A percentile compares a stretch with the other conserved stretches of the same genome.
These are phyloP conservation scores for Neurospora tetrasperma DNA, from an alignment of 495 filamentous ascomycete genomes.

Conservation along the genomic window DNA sequence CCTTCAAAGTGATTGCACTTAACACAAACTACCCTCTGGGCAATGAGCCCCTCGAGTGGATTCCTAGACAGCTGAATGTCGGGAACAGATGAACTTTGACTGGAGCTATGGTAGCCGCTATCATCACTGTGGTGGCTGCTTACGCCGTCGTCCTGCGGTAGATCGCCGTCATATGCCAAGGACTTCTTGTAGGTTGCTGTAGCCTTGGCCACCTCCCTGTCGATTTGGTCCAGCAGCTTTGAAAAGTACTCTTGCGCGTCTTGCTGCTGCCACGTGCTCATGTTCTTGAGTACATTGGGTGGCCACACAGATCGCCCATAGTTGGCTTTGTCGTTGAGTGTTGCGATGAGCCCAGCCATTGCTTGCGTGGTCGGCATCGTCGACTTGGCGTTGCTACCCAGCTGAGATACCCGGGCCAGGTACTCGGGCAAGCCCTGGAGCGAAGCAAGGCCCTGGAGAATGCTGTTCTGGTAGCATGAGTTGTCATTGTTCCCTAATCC, in stretches of 20 bases:
- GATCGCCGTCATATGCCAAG: background rate
- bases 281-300: constrained; percentile 63
- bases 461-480: constrained; percentile 96
- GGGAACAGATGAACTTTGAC: constrained; percentile 12
- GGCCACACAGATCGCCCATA: constrained; percentile 69
- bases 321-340: constrained; percentile 55
- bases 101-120: constrained; percentile 36
- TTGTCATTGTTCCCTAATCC: constrained; percentile 89
- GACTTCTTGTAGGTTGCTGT: constrained; percentile 8
- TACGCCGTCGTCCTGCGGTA: constrained; percentile 24
- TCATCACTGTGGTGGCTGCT: constrained; percentile 38
- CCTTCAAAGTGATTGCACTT: constrained; percentile 79
- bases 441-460: constrained; percentile 77
- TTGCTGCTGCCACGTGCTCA: constrained; percentile 93
- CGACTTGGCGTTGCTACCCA: constrained; percentile 18
- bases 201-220: constrained; percentile 57
- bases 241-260: constrained; percentile 98
- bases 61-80: constrained; percentile 25
- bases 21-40: constrained; percentile 83
- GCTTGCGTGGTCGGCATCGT: constrained; percentile 31
- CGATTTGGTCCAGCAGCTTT: constrained; percentile 76
- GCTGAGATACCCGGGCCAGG: constrained; percentile 30
- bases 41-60: constrained; percentile 79
- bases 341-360: constrained; percentile 52
- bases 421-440: constrained; percentile 51